Conservation (phyloP, 345 rosid species). For the Arabis alpina region DNA sequence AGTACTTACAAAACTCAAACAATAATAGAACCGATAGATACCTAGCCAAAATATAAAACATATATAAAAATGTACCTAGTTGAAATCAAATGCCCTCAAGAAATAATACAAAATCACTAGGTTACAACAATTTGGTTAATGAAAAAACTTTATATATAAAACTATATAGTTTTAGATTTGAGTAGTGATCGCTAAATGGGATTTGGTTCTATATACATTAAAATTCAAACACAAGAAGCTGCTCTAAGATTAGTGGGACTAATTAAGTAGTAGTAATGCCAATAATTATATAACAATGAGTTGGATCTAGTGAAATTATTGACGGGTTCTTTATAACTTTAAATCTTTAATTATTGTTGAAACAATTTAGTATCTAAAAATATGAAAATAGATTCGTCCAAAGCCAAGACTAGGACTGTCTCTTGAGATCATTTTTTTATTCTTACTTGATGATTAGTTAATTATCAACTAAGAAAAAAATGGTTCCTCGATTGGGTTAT, state of each 20-base stretch:
- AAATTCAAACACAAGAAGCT: constrained; percentile 22
- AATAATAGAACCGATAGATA: background rate
- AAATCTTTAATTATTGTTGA: background rate
- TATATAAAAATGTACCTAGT: background rate
- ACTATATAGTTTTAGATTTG: constrained; percentile 2
- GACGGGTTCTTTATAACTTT: constrained; percentile 22
- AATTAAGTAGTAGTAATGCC: constrained; percentile 15
- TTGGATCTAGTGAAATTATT: constrained; percentile 35
- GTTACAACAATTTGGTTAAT: constrained; percentile 8
- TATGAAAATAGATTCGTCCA: constrained; percentile 18
- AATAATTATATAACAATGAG: constrained; percentile 25
- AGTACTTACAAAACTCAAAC: background rate
- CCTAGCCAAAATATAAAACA: background rate
- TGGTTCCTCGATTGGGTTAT: constrained; percentile 22
- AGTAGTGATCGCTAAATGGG: constrained; percentile 17
- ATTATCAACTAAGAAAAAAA: background rate
- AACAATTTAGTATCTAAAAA: background rate
- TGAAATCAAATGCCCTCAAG: constrained; percentile 6
- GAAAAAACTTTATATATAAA: background rate
- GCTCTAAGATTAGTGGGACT: constrained; percentile 30
- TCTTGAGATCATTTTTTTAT: constrained; percentile 3
- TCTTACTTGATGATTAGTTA: background rate
- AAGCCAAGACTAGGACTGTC: constrained; percentile 10
- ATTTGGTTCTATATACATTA: constrained; percentile 15
- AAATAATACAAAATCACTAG: constrained; percentile 2